A percentile compares a stretch with the other conserved stretches of the same genome.
These are phyloP conservation scores for Vitis cinerea DNA, from an alignment of 164 flowering plant genomes.

Conservation along the genomic window DNA sequence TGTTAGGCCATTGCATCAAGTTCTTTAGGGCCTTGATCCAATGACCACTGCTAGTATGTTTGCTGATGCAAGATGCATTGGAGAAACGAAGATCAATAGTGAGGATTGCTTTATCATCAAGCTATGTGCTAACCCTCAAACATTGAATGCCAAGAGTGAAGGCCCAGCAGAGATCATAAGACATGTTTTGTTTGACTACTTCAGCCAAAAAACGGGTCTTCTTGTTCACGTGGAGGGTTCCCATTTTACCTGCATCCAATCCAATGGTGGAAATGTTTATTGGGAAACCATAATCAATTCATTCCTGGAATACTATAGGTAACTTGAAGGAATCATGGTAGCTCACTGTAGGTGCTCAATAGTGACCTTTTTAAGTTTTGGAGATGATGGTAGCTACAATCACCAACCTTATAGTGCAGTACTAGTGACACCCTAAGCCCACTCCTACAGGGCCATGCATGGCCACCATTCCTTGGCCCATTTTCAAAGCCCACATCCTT, in stretches of 20 bases:
- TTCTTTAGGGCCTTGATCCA: constrained; percentile 85
- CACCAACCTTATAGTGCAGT: no score
- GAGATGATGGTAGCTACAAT: constrained; percentile 41
- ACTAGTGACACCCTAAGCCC: no score
- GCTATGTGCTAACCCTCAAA: constrained; percentile 60
- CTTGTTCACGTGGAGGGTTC: constrained; percentile 72
- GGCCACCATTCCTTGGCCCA: no score
- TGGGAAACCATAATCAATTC: constrained; percentile 88
- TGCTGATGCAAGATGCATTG: constrained; percentile 57
- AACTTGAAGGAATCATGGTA: constrained; percentile 73
- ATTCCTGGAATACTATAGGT: constrained; percentile 59
- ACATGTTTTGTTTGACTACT: constrained; percentile 69
- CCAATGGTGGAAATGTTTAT: constrained; percentile 64
- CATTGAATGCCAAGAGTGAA: constrained; percentile 63
- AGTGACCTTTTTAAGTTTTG: constrained; percentile 73
- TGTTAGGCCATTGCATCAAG: constrained; percentile 61
- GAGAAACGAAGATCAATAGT: constrained; percentile 61
- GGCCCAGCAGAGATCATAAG: constrained; percentile 73
- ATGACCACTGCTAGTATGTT: constrained; percentile 68
- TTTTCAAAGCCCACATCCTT: no score
- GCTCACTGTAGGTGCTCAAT: constrained; percentile 75
- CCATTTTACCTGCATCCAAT: constrained; percentile 65
- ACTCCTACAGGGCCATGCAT: no score
- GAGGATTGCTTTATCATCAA: constrained; percentile 79
- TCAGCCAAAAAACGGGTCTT: constrained; percentile 72